A percentile compares a stretch with the other conserved stretches of the same genome.
phyloP scores from a whole-genome alignment of 116 monocot genomes.

The Iris pallida region DNA sequence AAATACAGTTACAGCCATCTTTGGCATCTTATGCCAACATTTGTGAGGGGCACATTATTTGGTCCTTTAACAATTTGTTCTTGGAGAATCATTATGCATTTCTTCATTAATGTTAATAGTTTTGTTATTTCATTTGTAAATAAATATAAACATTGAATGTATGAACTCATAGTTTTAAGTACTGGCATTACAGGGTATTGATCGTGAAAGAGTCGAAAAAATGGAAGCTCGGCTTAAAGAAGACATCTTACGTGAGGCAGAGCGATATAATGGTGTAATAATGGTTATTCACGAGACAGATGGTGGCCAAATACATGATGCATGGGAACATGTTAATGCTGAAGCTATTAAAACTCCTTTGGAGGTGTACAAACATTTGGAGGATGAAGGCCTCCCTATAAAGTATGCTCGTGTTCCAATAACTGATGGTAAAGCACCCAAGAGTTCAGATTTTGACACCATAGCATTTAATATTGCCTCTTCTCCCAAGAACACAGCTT shows the following conservation, averaged over 20 bases:
- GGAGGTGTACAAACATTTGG: slow-evolving; percentile 82
- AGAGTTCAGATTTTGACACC: slow-evolving; percentile 95
- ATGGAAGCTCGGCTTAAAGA: slow-evolving; percentile 99
- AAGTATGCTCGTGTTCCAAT: slow-evolving; percentile 98
- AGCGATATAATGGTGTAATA: slow-evolving; percentile 75
- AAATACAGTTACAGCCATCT: no score
- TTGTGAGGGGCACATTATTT: no score
- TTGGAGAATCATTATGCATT: no score
- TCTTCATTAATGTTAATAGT: no score
- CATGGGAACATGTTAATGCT: slow-evolving; percentile 75
- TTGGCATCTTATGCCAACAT: no score
- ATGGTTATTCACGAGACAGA: slow-evolving; percentile 99
- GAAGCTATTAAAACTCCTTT: slow-evolving; percentile 82
- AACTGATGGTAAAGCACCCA: slow-evolving; percentile 99
- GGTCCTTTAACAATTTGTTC: no score
- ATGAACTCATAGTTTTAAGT: no score
- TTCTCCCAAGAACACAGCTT: slow-evolving; percentile 62
- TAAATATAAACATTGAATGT: no score
- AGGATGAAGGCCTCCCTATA: slow-evolving; percentile 76
- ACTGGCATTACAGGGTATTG: slow-evolving; percentile 67
- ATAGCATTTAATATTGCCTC: slow-evolving; percentile 75
- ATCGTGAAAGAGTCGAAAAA: slow-evolving; percentile 88
- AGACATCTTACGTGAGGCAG: slow-evolving; percentile 88
- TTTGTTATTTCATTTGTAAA: no score
- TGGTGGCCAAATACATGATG: slow-evolving; percentile 84